Evolutionary conservation across 2,329 filamentous ascomycete genomes (phyloP).

Genomic region (Fusarium nematophilum): DNA sequence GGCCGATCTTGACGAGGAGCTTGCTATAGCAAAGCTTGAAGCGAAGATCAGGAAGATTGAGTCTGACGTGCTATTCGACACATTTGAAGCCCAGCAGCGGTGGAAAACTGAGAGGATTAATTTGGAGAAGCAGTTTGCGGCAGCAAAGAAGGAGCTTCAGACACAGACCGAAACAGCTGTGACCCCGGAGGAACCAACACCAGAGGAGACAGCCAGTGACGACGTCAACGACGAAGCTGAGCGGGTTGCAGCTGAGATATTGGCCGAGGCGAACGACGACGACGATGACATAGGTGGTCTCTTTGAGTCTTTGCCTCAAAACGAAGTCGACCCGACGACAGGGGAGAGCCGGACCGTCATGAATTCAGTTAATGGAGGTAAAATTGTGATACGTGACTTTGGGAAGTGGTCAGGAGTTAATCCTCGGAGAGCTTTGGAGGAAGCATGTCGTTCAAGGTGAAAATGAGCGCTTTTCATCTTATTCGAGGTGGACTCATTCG

Average conservation of each 20-base stretch:
- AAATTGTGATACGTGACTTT: slow-evolving; percentile 80
- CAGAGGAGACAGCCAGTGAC: slow-evolving; percentile 50
- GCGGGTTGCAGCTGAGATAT: slow-evolving; percentile 67
- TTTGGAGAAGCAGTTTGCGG: slow-evolving; percentile 71
- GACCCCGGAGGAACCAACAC: slow-evolving; percentile 31
- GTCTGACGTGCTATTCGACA: slow-evolving; percentile 81
- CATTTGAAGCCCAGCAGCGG: slow-evolving; percentile 69
- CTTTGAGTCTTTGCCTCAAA: slow-evolving; percentile 70
- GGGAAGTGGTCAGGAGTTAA: slow-evolving; percentile 82
- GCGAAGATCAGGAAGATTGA: slow-evolving; percentile 83
- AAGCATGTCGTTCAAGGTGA: slow-evolving; percentile 85
- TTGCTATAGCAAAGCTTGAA: slow-evolving; percentile 72
- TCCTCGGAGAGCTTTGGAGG: slow-evolving; percentile 82
- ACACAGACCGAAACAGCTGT: slow-evolving; percentile 35
- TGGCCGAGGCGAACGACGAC: slow-evolving; percentile 60
- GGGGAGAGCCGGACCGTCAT: slow-evolving; percentile 69
- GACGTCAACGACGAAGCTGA: slow-evolving; percentile 68
- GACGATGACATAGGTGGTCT: slow-evolving; percentile 63
- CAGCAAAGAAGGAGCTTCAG: slow-evolving; percentile 54
- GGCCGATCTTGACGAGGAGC: slow-evolving; percentile 44
- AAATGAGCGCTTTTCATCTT: slow-evolving; percentile 11
- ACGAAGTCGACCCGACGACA: slow-evolving; percentile 67
- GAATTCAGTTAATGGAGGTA: slow-evolving; percentile 63
- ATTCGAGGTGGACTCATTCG: background rate
- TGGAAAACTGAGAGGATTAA: slow-evolving; percentile 71